Base-by-base conservation (phyloP, 73 alveolate genomes). In the Breviolum minutum region DNA sequence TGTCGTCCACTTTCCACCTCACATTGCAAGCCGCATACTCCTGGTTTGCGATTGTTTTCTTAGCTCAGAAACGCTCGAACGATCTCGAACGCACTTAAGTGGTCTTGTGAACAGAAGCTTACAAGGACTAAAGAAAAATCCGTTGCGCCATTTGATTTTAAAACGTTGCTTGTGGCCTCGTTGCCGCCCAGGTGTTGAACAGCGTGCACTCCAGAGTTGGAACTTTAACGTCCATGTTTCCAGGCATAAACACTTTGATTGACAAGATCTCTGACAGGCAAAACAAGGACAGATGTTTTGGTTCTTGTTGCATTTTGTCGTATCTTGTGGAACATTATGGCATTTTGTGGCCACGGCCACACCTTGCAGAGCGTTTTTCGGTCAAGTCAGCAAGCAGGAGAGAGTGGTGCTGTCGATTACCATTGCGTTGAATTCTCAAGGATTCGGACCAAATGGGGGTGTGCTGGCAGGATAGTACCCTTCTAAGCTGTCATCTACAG, bases 151-250 rank as follows among this genome's bases (percentile, higher is more conserved):
- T n/a, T n/a, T n/a, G n/a, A n/a, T n/a, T n/a, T n/a, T n/a, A n/a
- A n/a, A n/a, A n/a, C n/a, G n/a, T 40, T 40, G 54, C 54, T 40
- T 40, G 54, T 40, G 54, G 54, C 54, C 54, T 40, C 54, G 5
- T 40, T 40, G 54, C 54, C 54, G 64, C 98, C 70, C 32, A 92
- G 98, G 98, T 92, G 80, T 27, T 92, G 98, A 76, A 92, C 98
- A 74, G 98, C 29, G 98, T 92, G 73, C 91, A 81, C 73, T 80
- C 79, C 90, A 73, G 98, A 76, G 98, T 92, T 92, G 98, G 98
- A 62, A 61, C 98, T 7, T 61, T 92, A 90, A 92, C 90, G 14
- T 92, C 98, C 63, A 92, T 92, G 98, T 92, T 92, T 54, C 98
- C 98, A 2, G 98, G 98, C 48, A 92, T 92, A 17, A 92, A 92